Evolutionary conservation across 2,329 filamentous ascomycete species (phyloP).

Genomic region (Chlorencoelia australis): DNA sequence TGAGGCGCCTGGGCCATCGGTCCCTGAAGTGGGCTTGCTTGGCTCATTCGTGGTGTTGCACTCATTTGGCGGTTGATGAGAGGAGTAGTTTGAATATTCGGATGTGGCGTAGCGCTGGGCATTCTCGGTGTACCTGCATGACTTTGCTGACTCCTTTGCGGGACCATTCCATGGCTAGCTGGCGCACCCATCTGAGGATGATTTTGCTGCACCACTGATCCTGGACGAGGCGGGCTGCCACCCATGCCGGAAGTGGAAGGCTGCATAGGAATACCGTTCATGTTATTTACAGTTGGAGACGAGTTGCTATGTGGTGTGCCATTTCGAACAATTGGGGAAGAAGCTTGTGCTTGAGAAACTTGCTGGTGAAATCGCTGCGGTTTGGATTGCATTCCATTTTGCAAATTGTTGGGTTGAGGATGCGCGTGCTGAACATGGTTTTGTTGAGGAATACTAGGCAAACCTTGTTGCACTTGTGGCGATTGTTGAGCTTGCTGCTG

Average conservation of each 20-base stretch:
- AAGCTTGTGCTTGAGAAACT: constrained; percentile 51
- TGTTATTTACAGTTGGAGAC: constrained; percentile 49
- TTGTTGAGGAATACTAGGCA: constrained; percentile 7
- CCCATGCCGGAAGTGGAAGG: constrained; percentile 58
- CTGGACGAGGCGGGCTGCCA: constrained; percentile 54
- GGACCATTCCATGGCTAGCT: constrained; percentile 53
- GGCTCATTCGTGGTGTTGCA: constrained; percentile 51
- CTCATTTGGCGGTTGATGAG: constrained; percentile 42
- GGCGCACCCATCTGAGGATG: constrained; percentile 46
- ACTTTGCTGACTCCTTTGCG: constrained; percentile 56
- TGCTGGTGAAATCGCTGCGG: constrained; percentile 33
- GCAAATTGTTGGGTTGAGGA: constrained; percentile 32
- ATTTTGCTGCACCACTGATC: constrained; percentile 52
- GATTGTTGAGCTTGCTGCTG: constrained; percentile 30
- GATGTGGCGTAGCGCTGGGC: constrained; percentile 49
- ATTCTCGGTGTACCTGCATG: constrained; percentile 56
- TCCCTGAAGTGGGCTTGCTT: constrained; percentile 50
- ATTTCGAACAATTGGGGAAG: constrained; percentile 57
- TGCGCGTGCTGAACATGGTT: constrained; percentile 35
- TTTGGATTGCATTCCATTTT: constrained; percentile 29
- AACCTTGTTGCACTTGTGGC: constrained; percentile 22
- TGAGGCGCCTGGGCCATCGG: constrained; percentile 49
- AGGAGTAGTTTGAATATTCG: constrained; percentile 53
- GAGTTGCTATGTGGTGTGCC: constrained; percentile 55
- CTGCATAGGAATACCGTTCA: constrained; percentile 46